Percentiles rank a stretch among this genome's conserved stretches.
These are phyloP conservation scores for Talaromyces sp. DNA, from an alignment of 2,329 filamentous ascomycete species.

Conservation along the genomic window DNA sequence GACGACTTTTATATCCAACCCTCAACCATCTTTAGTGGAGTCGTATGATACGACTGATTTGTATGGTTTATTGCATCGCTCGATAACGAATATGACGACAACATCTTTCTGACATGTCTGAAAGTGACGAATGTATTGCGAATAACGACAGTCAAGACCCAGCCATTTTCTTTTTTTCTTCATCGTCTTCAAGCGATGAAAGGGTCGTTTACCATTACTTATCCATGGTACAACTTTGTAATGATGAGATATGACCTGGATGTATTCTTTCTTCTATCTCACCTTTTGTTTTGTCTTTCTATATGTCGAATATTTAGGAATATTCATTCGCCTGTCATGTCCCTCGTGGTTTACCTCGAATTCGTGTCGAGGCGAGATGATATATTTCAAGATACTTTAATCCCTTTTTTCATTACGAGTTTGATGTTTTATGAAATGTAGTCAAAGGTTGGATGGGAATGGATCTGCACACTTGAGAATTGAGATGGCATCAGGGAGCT, in stretches of 20 bases:
- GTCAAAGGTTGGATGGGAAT: background rate
- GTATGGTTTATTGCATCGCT: background rate
- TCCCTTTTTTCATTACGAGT: background rate
- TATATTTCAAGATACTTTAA: too few species aligned
- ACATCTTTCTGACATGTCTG: background rate
- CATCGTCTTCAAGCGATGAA: background rate
- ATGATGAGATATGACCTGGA: background rate
- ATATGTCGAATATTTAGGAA: background rate
- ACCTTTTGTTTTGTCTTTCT: background rate
- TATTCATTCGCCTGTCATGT: background rate
- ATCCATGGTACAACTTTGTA: background rate
- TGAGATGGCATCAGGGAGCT: too few species aligned
- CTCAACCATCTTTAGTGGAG: background rate
- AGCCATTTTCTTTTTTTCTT: background rate
- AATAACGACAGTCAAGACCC: background rate
- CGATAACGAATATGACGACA: background rate
- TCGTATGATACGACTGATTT: conserved; percentile 5
- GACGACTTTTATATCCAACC: conserved; percentile 7
- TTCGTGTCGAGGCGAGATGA: too few species aligned
- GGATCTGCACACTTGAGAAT: too few species aligned
- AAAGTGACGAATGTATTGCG: background rate
- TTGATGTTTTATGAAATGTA: background rate
- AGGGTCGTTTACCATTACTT: background rate
- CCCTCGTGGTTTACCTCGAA: background rate
- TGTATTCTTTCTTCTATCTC: background rate